Conservation (phyloP, 2,329 filamentous ascomycete species). For the Trichoderma harzianum region DNA sequence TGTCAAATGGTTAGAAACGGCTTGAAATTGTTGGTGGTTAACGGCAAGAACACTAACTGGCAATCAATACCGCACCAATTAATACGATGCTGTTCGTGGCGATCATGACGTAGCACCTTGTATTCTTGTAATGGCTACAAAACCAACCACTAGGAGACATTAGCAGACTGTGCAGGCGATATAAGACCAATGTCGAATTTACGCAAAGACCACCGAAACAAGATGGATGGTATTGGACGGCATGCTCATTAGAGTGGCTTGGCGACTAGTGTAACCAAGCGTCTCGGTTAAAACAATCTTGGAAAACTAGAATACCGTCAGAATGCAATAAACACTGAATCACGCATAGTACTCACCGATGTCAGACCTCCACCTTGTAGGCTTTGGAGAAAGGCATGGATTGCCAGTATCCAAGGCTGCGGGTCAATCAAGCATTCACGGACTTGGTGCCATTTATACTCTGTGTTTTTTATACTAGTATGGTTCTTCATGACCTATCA, state of each 20-base stretch:
- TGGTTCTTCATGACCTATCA: not conserved
- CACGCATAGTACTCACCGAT: not conserved
- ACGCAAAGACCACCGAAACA: not conserved
- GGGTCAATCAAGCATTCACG: not conserved
- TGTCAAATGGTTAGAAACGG: not conserved
- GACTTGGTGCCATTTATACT: not conserved
- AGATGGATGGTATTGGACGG: not conserved
- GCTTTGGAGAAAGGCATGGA: not conserved
- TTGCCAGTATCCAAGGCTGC: not conserved
- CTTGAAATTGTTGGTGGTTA: not conserved
- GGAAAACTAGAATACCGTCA: not conserved
- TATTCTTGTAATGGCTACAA: not conserved
- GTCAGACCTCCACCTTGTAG: not conserved
- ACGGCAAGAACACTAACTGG: not conserved
- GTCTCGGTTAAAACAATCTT: not conserved
- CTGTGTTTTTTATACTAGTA: not conserved
- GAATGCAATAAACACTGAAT: not conserved
- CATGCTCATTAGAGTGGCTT: not conserved
- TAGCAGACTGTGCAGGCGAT: not conserved
- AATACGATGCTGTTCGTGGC: not conserved
- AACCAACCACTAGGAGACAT: not conserved
- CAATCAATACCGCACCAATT: not conserved
- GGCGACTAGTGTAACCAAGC: not conserved
- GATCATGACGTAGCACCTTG: not conserved
- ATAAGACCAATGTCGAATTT: not conserved